Percentiles rank a stretch among this genome's conserved stretches.
Evolutionary conservation across 805 yeast species (phyloP).

Genomic region (Candida nitratophila): DNA sequence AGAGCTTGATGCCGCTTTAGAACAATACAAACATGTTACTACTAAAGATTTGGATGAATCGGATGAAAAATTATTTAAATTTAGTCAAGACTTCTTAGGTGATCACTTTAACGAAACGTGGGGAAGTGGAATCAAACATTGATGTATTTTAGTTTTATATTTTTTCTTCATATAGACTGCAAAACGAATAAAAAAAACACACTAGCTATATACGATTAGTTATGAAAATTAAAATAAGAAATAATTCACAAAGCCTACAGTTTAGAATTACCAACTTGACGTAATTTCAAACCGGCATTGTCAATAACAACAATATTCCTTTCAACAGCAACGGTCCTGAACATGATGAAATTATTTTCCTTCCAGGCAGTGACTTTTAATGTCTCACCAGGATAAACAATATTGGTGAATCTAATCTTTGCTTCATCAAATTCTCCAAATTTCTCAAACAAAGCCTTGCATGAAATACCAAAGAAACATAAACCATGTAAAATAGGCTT

Average conservation of each 20-base stretch:
- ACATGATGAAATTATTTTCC: constrained; percentile 58
- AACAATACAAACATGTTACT: constrained; percentile 45
- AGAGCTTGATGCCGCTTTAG: constrained; percentile 60
- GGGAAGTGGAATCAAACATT: constrained; percentile 32
- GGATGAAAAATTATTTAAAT: constrained; percentile 37
- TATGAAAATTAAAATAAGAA: neutral
- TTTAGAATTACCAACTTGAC: constrained; percentile 14
- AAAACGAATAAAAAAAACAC: too few species aligned
- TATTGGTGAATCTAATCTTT: constrained; percentile 85
- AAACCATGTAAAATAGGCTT: constrained; percentile 91
- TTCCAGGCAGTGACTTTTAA: constrained; percentile 82
- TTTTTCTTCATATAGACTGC: too few species aligned
- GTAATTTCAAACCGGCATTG: constrained; percentile 75
- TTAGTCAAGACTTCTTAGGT: constrained; percentile 41
- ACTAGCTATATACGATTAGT: too few species aligned
- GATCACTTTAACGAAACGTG: constrained; percentile 59
- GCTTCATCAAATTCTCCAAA: constrained; percentile 79
- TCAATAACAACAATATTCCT: constrained; percentile 74
- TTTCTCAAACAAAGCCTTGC: constrained; percentile 68
- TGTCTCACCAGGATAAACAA: constrained; percentile 93
- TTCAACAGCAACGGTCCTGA: constrained; percentile 78
- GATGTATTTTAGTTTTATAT: too few species aligned
- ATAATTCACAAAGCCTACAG: constrained; percentile 8
- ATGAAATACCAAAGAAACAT: constrained; percentile 77
- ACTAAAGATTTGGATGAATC: constrained; percentile 25